These are phyloP conservation scores for Stachybotrys echinatus DNA, from an alignment of 2,329 filamentous ascomycete species.

Conservation along the genomic window DNA sequence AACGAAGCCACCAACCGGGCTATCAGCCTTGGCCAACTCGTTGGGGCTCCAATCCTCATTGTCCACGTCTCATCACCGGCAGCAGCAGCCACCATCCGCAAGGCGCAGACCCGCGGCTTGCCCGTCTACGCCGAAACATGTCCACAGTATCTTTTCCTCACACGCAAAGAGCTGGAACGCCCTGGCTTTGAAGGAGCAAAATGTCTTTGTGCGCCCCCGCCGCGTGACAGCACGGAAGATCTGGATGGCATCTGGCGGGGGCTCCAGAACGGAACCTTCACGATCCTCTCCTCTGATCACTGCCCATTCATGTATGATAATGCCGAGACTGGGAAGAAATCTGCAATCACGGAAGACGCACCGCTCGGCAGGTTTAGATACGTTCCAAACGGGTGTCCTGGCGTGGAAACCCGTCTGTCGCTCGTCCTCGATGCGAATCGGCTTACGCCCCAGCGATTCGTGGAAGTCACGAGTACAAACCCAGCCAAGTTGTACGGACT, in stretches of 20 bases:
- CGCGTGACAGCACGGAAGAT: conserved; percentile 35
- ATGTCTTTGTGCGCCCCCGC: conserved; percentile 49
- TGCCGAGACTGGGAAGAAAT: conserved; percentile 34
- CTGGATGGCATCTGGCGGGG: conserved; percentile 47
- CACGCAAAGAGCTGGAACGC: conserved; percentile 41
- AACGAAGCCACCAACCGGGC: conserved; percentile 48
- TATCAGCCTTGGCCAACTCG: conserved; percentile 42
- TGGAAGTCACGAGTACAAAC: conserved; percentile 5
- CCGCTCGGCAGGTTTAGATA: conserved; percentile 44
- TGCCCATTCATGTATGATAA: conserved; percentile 3
- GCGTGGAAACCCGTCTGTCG: conserved; percentile 42
- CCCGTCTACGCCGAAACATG: conserved; percentile 51
- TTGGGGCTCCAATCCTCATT: conserved; percentile 43
- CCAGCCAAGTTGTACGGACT: conserved; percentile 8
- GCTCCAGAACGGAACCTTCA: conserved; percentile 45
- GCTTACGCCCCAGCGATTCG: conserved; percentile 15
- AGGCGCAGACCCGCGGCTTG: conserved; percentile 40
- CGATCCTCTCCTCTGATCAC: conserved; percentile 35
- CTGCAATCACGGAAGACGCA: conserved; percentile 30
- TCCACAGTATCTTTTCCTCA: conserved; percentile 51
- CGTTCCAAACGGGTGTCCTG: conserved; percentile 54
- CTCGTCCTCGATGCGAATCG: background rate
- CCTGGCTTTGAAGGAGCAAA: conserved; percentile 51
- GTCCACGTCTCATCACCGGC: conserved; percentile 46
- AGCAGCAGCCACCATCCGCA: conserved; percentile 39